These are phyloP conservation scores for Kernera saxatilis DNA, from an alignment of 345 rosid genomes.

Conservation along the genomic window DNA sequence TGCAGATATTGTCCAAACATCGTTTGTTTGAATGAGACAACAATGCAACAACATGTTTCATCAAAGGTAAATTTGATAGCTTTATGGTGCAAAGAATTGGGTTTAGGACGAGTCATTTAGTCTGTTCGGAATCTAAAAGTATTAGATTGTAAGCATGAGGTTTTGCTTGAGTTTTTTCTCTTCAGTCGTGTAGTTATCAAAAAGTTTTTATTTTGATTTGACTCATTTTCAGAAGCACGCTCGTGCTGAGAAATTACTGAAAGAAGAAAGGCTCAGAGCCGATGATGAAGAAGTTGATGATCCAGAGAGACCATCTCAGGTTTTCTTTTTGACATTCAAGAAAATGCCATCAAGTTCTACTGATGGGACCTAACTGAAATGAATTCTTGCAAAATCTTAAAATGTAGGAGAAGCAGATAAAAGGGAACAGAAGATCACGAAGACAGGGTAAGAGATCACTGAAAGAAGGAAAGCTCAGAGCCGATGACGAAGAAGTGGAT, in stretches of 20 bases:
- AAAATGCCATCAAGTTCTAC: background rate
- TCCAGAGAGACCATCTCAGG: slow-evolving; percentile 16
- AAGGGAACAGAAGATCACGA: slow-evolving; percentile 19
- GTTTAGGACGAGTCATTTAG: background rate
- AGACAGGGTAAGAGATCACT: slow-evolving; percentile 17
- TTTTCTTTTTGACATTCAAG: background rate
- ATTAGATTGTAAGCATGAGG: background rate
- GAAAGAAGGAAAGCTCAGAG: slow-evolving; percentile 2
- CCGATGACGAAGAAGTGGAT: background rate
- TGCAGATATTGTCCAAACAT: slow-evolving; percentile 77
- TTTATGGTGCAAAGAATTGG: background rate
- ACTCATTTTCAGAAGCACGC: slow-evolving; percentile 24
- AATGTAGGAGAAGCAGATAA: slow-evolving; percentile 10
- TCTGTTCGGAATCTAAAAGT: background rate
- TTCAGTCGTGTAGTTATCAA: background rate
- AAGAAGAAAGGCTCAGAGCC: background rate
- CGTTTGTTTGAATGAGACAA: slow-evolving; percentile 65
- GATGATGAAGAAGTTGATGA: slow-evolving; percentile 4
- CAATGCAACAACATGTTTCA: slow-evolving; percentile 61
- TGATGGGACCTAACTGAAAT: background rate
- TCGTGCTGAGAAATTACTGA: slow-evolving; percentile 1
- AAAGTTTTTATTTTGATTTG: background rate
- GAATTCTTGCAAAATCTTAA: background rate
- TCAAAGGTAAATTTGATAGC: slow-evolving; percentile 55
- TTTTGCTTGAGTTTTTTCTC: background rate